Percentiles rank a stretch among this genome's conserved stretches.
Conservation (phyloP, 345 rosid genomes). For the Psidium friedrichsthalianum region DNA sequence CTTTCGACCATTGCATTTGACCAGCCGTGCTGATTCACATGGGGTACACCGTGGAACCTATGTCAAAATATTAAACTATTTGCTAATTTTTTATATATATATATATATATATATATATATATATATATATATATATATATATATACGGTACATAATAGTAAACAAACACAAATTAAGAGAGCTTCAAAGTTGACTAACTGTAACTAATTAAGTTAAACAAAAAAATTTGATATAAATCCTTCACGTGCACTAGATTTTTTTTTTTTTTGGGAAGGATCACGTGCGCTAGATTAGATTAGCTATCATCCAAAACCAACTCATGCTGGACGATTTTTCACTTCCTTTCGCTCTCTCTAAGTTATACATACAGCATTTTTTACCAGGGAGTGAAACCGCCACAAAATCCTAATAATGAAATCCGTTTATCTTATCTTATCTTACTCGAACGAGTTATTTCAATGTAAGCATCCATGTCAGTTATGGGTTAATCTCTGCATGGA, state of each 20-base stretch:
- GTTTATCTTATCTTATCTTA: background rate
- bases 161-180: background rate
- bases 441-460: background rate
- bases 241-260: background rate
- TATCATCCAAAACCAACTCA: background rate
- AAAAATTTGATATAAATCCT: background rate
- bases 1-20: background rate
- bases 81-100: too few relatives aligned
- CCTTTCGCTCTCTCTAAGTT: background rate
- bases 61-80: too few relatives aligned
- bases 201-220: background rate
- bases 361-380: background rate
- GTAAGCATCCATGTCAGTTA: background rate
- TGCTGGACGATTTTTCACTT: background rate
- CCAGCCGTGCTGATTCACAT: background rate
- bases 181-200: background rate
- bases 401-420: background rate
- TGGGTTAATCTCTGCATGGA: too few relatives aligned
- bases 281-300: too few relatives aligned
- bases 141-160: too few relatives aligned
- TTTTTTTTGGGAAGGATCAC: too few relatives aligned
- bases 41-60: background rate
- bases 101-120: too few relatives aligned
- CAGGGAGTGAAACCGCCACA: background rate
- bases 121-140: too few relatives aligned